These are phyloP conservation scores for Fusarium metavorans DNA, from an alignment of 2,329 filamentous ascomycete species.

Conservation along the genomic window DNA sequence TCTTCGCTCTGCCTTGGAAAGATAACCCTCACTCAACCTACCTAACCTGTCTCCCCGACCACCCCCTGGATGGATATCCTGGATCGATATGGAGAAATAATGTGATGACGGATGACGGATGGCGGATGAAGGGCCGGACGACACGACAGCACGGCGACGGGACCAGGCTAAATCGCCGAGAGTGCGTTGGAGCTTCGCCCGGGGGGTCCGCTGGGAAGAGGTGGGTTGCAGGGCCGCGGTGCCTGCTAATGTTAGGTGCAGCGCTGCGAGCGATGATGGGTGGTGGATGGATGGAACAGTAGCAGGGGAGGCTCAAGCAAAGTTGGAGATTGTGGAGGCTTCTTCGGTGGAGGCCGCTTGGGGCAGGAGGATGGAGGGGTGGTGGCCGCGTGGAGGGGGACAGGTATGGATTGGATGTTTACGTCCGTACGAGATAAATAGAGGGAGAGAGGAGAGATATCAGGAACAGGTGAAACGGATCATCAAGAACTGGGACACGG, in stretches of 20 bases:
- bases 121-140: conserved; percentile 31
- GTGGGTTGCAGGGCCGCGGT: conserved; percentile 28
- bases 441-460: background rate
- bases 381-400: conserved; percentile 1
- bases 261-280: background rate
- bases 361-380: background rate
- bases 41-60: conserved; percentile 17
- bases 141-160: conserved; percentile 25
- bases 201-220: conserved; percentile 34
- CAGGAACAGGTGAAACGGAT: background rate
- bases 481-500: background rate
- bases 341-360: background rate
- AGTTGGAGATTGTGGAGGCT: conserved; percentile 13
- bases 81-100: conserved; percentile 36
- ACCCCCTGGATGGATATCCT: conserved; percentile 30
- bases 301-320: conserved; percentile 11
- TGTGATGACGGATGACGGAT: conserved; percentile 34
- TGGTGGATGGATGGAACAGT: conserved; percentile 9
- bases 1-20: conserved; percentile 39
- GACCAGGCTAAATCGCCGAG: conserved; percentile 33
- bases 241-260: conserved; percentile 3
- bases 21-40: conserved; percentile 30
- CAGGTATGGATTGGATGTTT: conserved; percentile 4
- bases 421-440: background rate
- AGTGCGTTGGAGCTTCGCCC: conserved; percentile 26